Evolutionary conservation across 2,329 filamentous ascomycete species (phyloP), one percentile per base, ranked within the genome.

Genomic region (Cadophora gregata): DNA sequence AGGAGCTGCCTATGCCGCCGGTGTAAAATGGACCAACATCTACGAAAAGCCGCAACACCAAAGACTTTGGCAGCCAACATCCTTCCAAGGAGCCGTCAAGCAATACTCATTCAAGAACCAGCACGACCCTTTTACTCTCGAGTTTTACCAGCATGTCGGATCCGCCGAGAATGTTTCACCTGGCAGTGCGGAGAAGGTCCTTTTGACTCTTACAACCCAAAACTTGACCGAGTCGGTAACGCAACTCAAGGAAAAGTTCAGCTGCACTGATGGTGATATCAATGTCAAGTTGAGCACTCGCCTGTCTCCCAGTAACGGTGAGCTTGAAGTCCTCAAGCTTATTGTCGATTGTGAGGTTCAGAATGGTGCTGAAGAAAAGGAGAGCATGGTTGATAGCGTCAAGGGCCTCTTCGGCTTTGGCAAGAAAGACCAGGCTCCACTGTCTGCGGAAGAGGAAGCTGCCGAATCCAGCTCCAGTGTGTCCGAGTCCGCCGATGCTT

Each of bases 361-460:
- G 62, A 45, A 42, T 25, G 36, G 19, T 8, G 85, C 84, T 4
- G 78, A 80, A 9, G 88, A 88, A 79, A 93, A 93, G 78, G 92
- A 92, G 70, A 89, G 90, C 61, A 86, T 98, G 59, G 92, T 97
- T 58, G 95, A 97, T 75, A 94, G 93, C 51, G 93, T 98, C 71
- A 99, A 99, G 84, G 96, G 94, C 71, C 87, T 97, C 69, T 96
- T 99, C 76, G 96, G 96, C 6, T 94, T 98, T 77, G 96, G 95
- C 29, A 97, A 97, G 80, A 91, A 91, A 36, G 92, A 95, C 64
- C 91, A 97, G 79, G 85, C 86, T 69, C 83, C 85, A 5, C 77
- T 97, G 38, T 85, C 87, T 67, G 91, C 85, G 14, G 83, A 85
- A 14, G 83, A 82, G 25, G 87, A 85, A 50, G 82, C 85, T 14